Conservation (phyloP, 306 rosid species). For the Senna siamea region DNA sequence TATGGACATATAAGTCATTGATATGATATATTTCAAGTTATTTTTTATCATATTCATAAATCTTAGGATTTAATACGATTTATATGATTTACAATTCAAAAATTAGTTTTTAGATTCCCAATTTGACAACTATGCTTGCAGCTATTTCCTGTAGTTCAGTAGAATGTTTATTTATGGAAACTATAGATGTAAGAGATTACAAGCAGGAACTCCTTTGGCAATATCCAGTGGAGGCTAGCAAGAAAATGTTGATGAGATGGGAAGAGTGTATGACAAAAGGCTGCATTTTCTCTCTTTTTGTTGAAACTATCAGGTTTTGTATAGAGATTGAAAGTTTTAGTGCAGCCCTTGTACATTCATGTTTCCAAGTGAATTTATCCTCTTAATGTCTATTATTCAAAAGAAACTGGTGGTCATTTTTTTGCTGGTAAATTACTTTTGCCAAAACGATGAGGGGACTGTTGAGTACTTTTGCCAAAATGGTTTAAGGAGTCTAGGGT, state of each 20-base stretch:
- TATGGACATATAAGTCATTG: too few relatives aligned
- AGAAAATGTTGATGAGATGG: not conserved
- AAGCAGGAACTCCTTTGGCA: not conserved
- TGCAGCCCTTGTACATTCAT: too few relatives aligned
- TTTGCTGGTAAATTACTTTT: not conserved
- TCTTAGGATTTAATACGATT: too few relatives aligned
- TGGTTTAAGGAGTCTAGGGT: not conserved
- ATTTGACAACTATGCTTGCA: too few relatives aligned
- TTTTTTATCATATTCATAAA: too few relatives aligned
- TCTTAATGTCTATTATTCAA: too few relatives aligned
- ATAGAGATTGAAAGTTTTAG: not conserved
- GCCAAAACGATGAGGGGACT: not conserved
- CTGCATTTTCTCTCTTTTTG: not conserved
- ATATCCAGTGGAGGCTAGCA: not conserved
- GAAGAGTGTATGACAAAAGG: not conserved
- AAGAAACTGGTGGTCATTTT: slow-evolving; percentile 1
- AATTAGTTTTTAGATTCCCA: too few relatives aligned
- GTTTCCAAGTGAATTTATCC: too few relatives aligned
- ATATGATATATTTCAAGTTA: too few relatives aligned
- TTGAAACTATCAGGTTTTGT: not conserved
- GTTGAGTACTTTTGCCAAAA: not conserved
- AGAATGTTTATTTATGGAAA: not conserved
- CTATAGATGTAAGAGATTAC: not conserved
- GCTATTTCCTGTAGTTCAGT: not conserved
- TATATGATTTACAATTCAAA: too few relatives aligned